These are phyloP conservation scores for Schizophyllum amplum DNA, from an alignment of 1,284 basidiomycete genomes.

Conservation along the genomic window DNA sequence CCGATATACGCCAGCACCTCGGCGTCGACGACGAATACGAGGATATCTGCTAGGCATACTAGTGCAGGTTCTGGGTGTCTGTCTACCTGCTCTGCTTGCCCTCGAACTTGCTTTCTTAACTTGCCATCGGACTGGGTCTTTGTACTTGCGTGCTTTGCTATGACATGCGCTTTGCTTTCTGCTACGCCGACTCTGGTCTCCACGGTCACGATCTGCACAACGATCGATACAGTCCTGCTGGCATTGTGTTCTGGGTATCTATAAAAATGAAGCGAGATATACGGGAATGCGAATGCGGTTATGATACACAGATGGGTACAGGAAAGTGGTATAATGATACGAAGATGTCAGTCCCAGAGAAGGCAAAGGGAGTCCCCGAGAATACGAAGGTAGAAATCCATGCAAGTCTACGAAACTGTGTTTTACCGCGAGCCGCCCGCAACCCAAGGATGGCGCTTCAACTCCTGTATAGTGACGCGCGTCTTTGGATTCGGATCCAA, in stretches of 20 bases:
- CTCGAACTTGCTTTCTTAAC: not conserved
- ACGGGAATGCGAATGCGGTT: not conserved
- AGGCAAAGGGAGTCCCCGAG: too few relatives aligned
- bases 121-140: not conserved
- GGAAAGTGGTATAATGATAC: not conserved
- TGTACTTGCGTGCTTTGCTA: not conserved
- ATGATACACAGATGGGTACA: not conserved
- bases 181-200: too few relatives aligned
- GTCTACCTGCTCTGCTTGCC: not conserved
- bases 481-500: conserved; percentile 63
- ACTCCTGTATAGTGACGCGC: conserved; percentile 63
- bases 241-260: not conserved
- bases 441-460: conserved; percentile 77
- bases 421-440: not conserved
- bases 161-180: not conserved
- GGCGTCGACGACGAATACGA: conserved; percentile 68
- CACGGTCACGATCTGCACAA: not conserved
- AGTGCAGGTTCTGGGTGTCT: not conserved
- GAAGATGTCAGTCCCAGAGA: not conserved
- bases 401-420: not conserved
- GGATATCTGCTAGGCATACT: conserved; percentile 49
- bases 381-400: not conserved
- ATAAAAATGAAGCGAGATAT: not conserved
- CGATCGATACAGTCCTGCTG: not conserved
- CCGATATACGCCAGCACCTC: conserved; percentile 56